phyloP scores from a whole-genome alignment of 2,329 filamentous ascomycete species.

The Pestalotiopsis sp. region DNA sequence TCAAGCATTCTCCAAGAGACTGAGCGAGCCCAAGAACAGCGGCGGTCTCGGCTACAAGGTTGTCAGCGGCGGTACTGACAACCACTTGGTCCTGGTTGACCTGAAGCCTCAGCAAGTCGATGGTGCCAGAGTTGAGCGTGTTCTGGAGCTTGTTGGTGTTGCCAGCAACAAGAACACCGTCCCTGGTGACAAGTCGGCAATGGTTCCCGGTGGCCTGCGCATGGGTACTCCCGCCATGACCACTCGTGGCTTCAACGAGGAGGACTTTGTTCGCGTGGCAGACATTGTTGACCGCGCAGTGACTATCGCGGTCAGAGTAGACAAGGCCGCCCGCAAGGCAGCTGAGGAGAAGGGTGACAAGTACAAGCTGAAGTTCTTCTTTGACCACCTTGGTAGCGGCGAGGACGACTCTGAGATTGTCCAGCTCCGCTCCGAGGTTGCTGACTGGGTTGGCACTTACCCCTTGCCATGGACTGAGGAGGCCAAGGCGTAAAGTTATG shows the following conservation, averaged over 20 bases:
- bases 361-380: conserved; percentile 68
- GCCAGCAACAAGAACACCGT: conserved; percentile 99
- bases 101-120: conserved; percentile 88
- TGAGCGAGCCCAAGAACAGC: conserved; percentile 70
- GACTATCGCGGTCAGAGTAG: conserved; percentile 74
- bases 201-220: conserved; percentile 89
- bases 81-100: conserved; percentile 92
- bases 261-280: conserved; percentile 85
- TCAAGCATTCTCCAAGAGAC: conserved; percentile 75
- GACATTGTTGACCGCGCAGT: conserved; percentile 86
- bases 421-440: conserved; percentile 73
- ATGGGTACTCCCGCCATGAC: conserved; percentile 99
- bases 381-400: conserved; percentile 69
- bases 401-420: conserved; percentile 71
- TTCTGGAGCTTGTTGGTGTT: conserved; percentile 89
- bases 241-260: conserved; percentile 85
- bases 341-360: conserved; percentile 69
- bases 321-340: conserved; percentile 72
- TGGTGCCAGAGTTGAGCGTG: conserved; percentile 84
- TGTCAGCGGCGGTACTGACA: conserved; percentile 93
- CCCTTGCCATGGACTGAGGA: conserved; percentile 66
- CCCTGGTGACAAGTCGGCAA: conserved; percentile 89
- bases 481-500: conserved; percentile 20
- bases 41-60: conserved; percentile 83
- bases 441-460: conserved; percentile 77